phyloP scores from a whole-genome alignment of 2,329 filamentous ascomycete genomes.

The Colletotrichum kahawae region DNA sequence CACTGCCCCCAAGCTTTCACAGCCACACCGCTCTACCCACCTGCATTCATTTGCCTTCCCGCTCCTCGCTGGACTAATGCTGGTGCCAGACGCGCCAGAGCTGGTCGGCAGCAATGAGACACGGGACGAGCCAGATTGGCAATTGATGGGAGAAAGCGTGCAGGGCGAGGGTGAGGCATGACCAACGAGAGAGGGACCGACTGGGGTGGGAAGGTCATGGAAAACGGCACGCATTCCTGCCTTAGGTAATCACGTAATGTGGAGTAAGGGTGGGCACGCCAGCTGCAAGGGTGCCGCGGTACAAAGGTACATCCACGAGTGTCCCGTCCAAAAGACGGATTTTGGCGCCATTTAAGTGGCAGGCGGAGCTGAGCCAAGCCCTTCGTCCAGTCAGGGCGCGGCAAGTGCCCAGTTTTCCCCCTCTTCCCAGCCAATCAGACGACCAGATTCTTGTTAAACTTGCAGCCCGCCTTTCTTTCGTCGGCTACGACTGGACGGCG shows the following conservation, averaged over 20 bases:
- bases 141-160: neutral
- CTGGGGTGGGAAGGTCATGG: neutral
- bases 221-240: neutral
- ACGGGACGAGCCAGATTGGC: neutral
- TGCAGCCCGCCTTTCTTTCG: neutral
- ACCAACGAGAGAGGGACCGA: neutral
- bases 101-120: neutral
- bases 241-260: neutral
- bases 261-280: neutral
- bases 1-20: conserved; percentile 6
- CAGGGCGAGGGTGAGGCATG: neutral
- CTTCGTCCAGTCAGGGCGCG: conserved; percentile 9
- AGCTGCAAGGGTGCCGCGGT: neutral
- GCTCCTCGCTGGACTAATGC: neutral
- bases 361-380: neutral
- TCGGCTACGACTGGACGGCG: neutral
- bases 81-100: neutral
- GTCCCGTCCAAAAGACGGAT: neutral
- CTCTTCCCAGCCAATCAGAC: conserved; percentile 5
- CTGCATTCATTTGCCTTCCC: neutral
- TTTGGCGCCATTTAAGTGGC: conserved; percentile 10
- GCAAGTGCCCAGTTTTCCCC: neutral
- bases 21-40: conserved; percentile 3
- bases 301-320: neutral
- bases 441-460: neutral